Conservation (phyloP, 148 eudicot genomes). For the Vaccinium darrowii region DNA sequence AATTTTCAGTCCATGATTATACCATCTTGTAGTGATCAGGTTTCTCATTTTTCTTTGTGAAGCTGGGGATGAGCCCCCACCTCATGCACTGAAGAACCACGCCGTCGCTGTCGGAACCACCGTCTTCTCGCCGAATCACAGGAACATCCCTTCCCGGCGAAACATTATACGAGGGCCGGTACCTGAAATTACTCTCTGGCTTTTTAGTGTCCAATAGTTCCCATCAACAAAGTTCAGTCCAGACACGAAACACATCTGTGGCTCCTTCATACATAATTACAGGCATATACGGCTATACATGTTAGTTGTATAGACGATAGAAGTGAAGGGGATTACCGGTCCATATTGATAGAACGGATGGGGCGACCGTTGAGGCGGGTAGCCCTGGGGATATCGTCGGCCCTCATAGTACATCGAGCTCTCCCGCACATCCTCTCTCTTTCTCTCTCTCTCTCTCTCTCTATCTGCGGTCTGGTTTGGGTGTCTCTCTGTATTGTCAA, state of each 20-base stretch:
- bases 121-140: slow-evolving; percentile 70
- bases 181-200: slow-evolving; percentile 38
- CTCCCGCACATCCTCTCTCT: background rate
- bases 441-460: background rate
- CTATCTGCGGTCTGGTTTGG: background rate
- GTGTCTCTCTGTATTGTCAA: background rate
- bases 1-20: slow-evolving; percentile 2
- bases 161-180: slow-evolving; percentile 65
- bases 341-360: slow-evolving; percentile 54
- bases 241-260: background rate
- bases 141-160: slow-evolving; percentile 81
- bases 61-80: slow-evolving; percentile 97
- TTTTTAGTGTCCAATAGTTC: background rate
- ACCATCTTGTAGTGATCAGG: slow-evolving; percentile 94
- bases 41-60: slow-evolving; percentile 85
- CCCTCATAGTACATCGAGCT: slow-evolving; percentile 32
- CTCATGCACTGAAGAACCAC: slow-evolving; percentile 85
- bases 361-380: slow-evolving; percentile 52
- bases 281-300: background rate
- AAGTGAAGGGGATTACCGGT: slow-evolving; percentile 44
- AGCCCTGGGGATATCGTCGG: slow-evolving; percentile 64
- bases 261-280: background rate
- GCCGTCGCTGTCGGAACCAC: slow-evolving; percentile 41
- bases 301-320: background rate
- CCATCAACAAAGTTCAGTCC: background rate